phyloP scores from a whole-genome alignment of 2,329 filamentous ascomycete species.

The Alternaria panax region DNA sequence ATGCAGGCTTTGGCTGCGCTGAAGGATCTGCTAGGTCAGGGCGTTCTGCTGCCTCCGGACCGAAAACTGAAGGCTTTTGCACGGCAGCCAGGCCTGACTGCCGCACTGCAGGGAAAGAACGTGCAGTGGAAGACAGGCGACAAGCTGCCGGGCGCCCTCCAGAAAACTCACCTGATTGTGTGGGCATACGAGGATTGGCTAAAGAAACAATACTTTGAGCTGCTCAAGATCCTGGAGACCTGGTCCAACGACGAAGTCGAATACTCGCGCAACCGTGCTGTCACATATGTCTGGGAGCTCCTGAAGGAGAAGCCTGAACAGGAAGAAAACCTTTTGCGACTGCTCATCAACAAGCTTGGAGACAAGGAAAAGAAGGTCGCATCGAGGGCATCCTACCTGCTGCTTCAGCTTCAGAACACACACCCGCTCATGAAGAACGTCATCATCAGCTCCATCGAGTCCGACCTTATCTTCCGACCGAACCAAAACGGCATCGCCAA shows the following conservation, averaged over 20 bases:
- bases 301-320: conserved; percentile 97
- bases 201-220: conserved; percentile 90
- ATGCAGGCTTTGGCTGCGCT: conserved; percentile 90
- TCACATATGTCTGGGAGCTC: conserved; percentile 91
- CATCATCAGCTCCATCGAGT: conserved; percentile 83
- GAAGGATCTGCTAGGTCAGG: conserved; percentile 92
- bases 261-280: conserved; percentile 84
- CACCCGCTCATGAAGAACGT: conserved; percentile 95
- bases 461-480: conserved; percentile 84
- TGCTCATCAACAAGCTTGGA: conserved; percentile 95
- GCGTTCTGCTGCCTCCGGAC: conserved; percentile 81
- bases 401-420: conserved; percentile 87
- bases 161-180: conserved; percentile 78
- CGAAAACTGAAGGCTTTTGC: conserved; percentile 82
- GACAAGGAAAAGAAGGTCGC: conserved; percentile 96
- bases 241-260: conserved; percentile 97
- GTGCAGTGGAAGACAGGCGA: conserved; percentile 73
- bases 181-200: conserved; percentile 97
- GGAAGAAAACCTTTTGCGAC: conserved; percentile 87
- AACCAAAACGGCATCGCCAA: conserved; percentile 87
- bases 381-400: conserved; percentile 87
- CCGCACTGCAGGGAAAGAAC: conserved; percentile 69
- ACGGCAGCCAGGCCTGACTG: conserved; percentile 78
- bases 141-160: conserved; percentile 74
- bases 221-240: conserved; percentile 86